These are phyloP conservation scores for Cryptosporidium sp. DNA, from an alignment of 169 alveolate species.

Conservation along the genomic window DNA sequence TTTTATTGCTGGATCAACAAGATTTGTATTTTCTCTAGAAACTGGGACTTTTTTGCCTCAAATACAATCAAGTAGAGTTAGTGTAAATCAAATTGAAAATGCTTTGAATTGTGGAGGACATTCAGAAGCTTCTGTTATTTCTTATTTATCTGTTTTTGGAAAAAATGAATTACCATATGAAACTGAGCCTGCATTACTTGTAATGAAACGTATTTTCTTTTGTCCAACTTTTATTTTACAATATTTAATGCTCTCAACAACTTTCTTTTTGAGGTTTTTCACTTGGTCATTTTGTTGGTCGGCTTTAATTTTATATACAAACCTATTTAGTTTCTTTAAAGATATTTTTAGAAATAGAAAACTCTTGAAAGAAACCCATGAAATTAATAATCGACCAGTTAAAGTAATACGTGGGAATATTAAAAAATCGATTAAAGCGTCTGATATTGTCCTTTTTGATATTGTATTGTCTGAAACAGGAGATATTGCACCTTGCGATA, in stretches of 20 bases:
- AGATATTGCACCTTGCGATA: constrained; percentile 87
- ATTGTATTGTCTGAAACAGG: constrained; percentile 3
- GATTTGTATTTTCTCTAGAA: constrained; percentile 42
- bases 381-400: not conserved
- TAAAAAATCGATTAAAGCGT: constrained; percentile 13
- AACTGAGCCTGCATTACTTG: not conserved
- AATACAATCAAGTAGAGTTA: constrained; percentile 21
- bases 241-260: constrained; percentile 55
- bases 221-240: constrained; percentile 37
- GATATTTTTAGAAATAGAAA: constrained; percentile 12
- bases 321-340: constrained; percentile 3
- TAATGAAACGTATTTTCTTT: constrained; percentile 7
- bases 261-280: constrained; percentile 36
- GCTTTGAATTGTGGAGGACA: constrained; percentile 35
- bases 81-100: not conserved
- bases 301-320: constrained; percentile 34
- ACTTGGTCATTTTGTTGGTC: constrained; percentile 66
- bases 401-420: constrained; percentile 17
- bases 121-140: constrained; percentile 7
- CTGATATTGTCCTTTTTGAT: constrained; percentile 40
- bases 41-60: constrained; percentile 40
- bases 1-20: constrained; percentile 37
- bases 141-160: constrained; percentile 42
- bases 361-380: not conserved
- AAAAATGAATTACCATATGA: constrained; percentile 4